Conservation (phyloP, 2,329 filamentous ascomycete genomes). For the Fusarium nisikadoi region DNA sequence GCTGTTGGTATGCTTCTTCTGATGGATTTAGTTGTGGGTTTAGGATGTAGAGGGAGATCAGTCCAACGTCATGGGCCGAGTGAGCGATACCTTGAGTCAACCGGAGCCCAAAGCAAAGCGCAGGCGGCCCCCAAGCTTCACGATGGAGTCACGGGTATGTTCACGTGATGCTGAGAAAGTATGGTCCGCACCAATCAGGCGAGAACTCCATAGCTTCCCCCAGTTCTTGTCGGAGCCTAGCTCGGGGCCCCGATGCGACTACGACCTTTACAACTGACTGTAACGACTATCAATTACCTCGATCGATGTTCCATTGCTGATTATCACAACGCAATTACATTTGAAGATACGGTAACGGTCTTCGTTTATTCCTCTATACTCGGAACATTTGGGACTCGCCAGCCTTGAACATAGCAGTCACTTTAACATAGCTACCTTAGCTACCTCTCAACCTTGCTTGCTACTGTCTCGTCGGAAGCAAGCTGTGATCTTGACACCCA, state of each 20-base stretch:
- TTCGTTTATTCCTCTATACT: background rate
- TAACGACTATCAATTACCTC: constrained; percentile 22
- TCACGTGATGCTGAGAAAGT: constrained; percentile 10
- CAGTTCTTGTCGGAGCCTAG: constrained; percentile 23
- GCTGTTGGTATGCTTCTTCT: constrained; percentile 10
- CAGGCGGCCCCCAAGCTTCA: constrained; percentile 17
- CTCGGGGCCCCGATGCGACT: constrained; percentile 37
- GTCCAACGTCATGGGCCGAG: constrained; percentile 37
- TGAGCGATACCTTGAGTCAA: constrained; percentile 34
- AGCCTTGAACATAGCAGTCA: background rate
- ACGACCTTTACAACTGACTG: constrained; percentile 16
- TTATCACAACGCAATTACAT: background rate
- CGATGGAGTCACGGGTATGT: constrained; percentile 13
- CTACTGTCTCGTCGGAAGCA: constrained; percentile 12
- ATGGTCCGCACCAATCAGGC: constrained; percentile 30
- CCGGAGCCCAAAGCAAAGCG: constrained; percentile 3
- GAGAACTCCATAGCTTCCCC: constrained; percentile 26
- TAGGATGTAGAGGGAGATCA: constrained; percentile 29
- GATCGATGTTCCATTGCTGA: constrained; percentile 1
- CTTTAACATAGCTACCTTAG: background rate
- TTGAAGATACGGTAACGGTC: background rate
- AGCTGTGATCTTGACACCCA: constrained; percentile 30
- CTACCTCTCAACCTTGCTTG: background rate
- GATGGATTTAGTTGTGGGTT: constrained; percentile 33
- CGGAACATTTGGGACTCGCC: background rate